phyloP scores from a whole-genome alignment of 371 early-diverging fungal genomes.

The Mortierella polycephala region DNA sequence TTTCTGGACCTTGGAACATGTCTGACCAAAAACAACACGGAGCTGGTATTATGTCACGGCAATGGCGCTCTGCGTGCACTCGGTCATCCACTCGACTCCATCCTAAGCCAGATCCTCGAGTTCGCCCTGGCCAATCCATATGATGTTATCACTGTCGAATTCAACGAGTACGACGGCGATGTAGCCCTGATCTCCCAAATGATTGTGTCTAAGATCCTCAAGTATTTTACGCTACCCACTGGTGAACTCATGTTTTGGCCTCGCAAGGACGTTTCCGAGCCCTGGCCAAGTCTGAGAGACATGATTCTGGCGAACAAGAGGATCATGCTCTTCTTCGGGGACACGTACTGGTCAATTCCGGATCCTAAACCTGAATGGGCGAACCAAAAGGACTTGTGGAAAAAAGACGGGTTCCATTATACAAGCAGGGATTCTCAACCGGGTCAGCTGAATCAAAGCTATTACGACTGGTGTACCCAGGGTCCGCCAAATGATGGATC shows the following conservation, averaged over 20 bases:
- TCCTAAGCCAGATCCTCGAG: constrained; percentile 26
- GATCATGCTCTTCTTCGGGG: constrained; percentile 48
- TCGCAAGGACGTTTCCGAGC: constrained; percentile 5
- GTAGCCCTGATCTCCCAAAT: constrained; percentile 3
- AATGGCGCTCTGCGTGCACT: constrained; percentile 29
- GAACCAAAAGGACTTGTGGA: constrained; percentile 47
- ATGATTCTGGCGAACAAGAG: constrained; percentile 52
- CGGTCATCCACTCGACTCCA: constrained; percentile 29
- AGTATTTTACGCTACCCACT: constrained; percentile 37
- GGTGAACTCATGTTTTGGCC: constrained; percentile 34
- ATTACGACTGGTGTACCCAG: constrained; percentile 29
- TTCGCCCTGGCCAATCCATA: constrained; percentile 39
- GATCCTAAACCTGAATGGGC: constrained; percentile 39
- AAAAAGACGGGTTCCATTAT: constrained; percentile 41
- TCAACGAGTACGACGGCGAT: constrained; percentile 54
- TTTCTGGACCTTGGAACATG: constrained; percentile 50
- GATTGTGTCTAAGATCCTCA: constrained; percentile 22
- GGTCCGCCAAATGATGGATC: constrained; percentile 41
- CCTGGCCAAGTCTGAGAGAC: constrained; percentile 51
- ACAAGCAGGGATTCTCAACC: constrained; percentile 20
- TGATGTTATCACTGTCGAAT: constrained; percentile 49
- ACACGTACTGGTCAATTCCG: constrained; percentile 27
- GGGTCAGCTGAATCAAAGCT: constrained; percentile 28
- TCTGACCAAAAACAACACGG: constrained; percentile 33
- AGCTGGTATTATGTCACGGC: constrained; percentile 50